phyloP scores from a whole-genome alignment of 1,139 yeast genomes.

The Maudiozyma humilis region DNA sequence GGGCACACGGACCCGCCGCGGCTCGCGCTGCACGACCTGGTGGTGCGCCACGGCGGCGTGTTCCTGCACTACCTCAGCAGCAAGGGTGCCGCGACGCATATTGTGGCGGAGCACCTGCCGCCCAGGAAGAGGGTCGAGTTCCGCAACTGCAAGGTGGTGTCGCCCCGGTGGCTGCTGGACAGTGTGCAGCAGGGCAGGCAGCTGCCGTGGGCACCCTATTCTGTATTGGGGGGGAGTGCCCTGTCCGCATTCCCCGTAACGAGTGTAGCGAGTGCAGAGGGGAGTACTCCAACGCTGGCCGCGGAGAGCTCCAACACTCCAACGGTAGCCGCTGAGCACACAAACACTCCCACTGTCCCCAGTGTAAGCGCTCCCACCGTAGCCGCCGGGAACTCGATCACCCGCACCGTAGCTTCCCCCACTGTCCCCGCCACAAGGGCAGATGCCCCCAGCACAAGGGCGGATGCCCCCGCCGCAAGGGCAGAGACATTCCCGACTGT shows the following conservation, averaged over 20 bases:
- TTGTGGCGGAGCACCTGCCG: conserved; percentile 70
- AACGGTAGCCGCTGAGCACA: too few species aligned
- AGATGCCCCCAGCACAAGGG: too few species aligned
- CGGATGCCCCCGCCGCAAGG: too few species aligned
- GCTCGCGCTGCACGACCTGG: conserved; percentile 58
- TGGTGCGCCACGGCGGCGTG: conserved; percentile 72
- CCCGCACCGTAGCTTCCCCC: neutral
- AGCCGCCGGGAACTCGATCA: too few species aligned
- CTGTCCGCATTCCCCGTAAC: too few species aligned
- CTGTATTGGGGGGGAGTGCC: conserved; percentile 44
- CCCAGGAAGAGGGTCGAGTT: conserved; percentile 65
- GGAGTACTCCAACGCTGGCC: too few species aligned
- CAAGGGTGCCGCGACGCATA: conserved; percentile 74
- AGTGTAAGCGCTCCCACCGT: too few species aligned
- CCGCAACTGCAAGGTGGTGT: conserved; percentile 63
- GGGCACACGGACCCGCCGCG: conserved; percentile 82
- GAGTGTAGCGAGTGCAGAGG: too few species aligned
- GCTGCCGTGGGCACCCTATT: conserved; percentile 62
- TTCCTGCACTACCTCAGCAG: conserved; percentile 61
- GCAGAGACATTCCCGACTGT: too few species aligned
- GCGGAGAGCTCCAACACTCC: too few species aligned
- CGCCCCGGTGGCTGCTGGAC: conserved; percentile 75
- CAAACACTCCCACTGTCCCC: too few species aligned
- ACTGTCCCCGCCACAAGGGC: too few species aligned
- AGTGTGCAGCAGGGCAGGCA: conserved; percentile 42